phyloP scores from a whole-genome alignment of 176 grass and related monocot genomes.

The Oryza rufipogon region DNA sequence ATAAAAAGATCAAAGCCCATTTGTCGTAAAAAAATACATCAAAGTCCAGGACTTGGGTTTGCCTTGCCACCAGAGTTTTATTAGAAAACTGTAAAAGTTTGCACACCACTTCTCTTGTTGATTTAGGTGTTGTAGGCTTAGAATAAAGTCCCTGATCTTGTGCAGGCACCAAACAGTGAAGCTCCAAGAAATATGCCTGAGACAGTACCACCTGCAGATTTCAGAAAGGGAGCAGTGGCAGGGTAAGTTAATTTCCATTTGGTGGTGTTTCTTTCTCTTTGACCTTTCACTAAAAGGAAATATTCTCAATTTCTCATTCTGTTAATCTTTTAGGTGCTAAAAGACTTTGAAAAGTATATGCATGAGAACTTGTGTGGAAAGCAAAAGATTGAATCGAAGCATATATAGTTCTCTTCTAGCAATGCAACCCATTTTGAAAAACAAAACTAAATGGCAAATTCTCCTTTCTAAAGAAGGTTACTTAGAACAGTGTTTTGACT shows the following conservation, averaged over 20 bases:
- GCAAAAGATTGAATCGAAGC: slow-evolving; percentile 6
- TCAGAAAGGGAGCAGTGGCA: slow-evolving; percentile 49
- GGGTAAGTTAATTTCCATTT: slow-evolving; percentile 42
- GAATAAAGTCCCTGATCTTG: slow-evolving; percentile 16
- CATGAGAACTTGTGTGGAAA: neutral
- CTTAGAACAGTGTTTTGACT: slow-evolving; percentile 25
- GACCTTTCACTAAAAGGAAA: neutral
- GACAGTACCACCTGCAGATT: slow-evolving; percentile 41
- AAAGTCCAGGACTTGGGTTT: neutral
- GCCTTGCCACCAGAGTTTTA: neutral
- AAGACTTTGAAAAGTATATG: slow-evolving; percentile 2
- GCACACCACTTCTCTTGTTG: slow-evolving; percentile 2
- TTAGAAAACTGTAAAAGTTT: neutral
- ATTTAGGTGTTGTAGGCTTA: slow-evolving; percentile 32
- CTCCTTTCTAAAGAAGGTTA: neutral
- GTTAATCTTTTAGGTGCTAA: neutral
- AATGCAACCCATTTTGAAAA: neutral
- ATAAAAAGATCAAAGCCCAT: neutral
- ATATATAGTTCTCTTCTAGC: slow-evolving; percentile 34
- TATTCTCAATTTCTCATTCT: neutral
- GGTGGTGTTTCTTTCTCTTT: neutral
- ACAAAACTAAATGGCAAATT: neutral
- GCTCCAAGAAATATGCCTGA: slow-evolving; percentile 48
- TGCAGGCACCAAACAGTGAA: slow-evolving; percentile 51
- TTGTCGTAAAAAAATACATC: no score